Evolutionary conservation across 129 eudicot species (phyloP).

Genomic region (Pseudognaphalium luteoalbum): DNA sequence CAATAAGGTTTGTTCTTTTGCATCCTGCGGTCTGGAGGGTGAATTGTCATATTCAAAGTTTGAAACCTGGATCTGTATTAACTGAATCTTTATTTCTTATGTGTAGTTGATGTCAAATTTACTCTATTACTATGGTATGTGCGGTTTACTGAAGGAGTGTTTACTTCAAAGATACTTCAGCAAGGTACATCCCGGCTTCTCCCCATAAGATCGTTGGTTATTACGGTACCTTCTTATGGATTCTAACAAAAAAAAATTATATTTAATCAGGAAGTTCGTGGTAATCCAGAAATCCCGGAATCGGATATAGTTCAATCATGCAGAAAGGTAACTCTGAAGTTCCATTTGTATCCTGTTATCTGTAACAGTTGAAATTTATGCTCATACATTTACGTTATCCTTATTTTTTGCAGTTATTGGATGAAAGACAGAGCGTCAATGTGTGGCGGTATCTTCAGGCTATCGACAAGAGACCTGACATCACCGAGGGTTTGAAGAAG

Average conservation of each 20-base stretch:
- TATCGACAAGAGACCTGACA: slow-evolving; percentile 82
- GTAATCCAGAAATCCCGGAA: slow-evolving; percentile 79
- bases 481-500: slow-evolving; percentile 70
- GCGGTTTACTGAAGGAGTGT: slow-evolving; percentile 75
- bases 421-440: slow-evolving; percentile 85
- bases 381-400: background rate
- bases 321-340: slow-evolving; percentile 57
- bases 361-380: slow-evolving; percentile 5
- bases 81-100: background rate
- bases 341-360: background rate
- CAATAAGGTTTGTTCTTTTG: slow-evolving; percentile 65
- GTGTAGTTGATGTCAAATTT: slow-evolving; percentile 85
- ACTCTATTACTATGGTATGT: slow-evolving; percentile 90
- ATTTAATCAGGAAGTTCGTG: slow-evolving; percentile 82
- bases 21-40: background rate
- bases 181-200: slow-evolving; percentile 54
- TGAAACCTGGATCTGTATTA: background rate
- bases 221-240: background rate
- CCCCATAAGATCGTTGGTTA: background rate
- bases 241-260: slow-evolving; percentile 6
- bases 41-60: background rate
- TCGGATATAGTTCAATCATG: slow-evolving; percentile 96
- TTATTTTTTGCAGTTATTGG: slow-evolving; percentile 54
- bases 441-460: slow-evolving; percentile 95
- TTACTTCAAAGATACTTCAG: slow-evolving; percentile 88